Evolutionary conservation across 164 flowering plant species (phyloP), one percentile per base, ranked within the genome.

Genomic region (Vitis cinerea): DNA sequence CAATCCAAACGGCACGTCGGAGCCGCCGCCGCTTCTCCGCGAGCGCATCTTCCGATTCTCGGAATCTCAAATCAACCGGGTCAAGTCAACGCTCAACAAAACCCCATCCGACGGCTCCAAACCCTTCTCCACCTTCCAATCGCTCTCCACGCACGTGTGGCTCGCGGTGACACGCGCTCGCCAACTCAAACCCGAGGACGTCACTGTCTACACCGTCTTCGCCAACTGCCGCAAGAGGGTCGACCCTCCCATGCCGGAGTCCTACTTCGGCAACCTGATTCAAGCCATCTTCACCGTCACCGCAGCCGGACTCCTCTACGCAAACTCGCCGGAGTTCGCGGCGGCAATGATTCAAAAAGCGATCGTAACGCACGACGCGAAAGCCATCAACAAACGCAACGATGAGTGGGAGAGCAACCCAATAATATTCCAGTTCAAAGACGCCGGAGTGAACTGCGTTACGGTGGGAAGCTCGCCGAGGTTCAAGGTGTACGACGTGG

Each of bases 381-480:
- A 78, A 70, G 88, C 87, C 14, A 94, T 94, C 51, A 77, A 84
- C 1, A 75, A 59, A 1, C 75, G 94, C 13, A 91, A 82, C 81
- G 68, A 69, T 47, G 90, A 86, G 70, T 94, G 92, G 92, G 99
- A 94, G 80, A 72, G 30, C 1, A 81, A 76, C 1, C 99, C 98
- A 15, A 83, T 81, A 72, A 76, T 94, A 16, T 92, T 87, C 69
- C 75, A 86, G 75, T 94, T 67, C 80, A 87, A 90, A 74, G 99
- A 95, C 56, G 97, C 98, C 0, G 99, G 99, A 2, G 80, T 80
- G 47, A 95, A 95, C 79, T 88, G 90, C 66, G 94, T 93, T 50
- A 94, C 95, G 0, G 87, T 95, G 2, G 98, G 97, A 51, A 91
- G 97, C 81, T 95, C 98, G 70, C 99, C 97, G 62, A 79, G 98